Percentiles rank a stretch among this genome's conserved stretches.
phyloP scores from a whole-genome alignment of 495 filamentous ascomycete genomes.

The Aspergillus bertholletiae region DNA sequence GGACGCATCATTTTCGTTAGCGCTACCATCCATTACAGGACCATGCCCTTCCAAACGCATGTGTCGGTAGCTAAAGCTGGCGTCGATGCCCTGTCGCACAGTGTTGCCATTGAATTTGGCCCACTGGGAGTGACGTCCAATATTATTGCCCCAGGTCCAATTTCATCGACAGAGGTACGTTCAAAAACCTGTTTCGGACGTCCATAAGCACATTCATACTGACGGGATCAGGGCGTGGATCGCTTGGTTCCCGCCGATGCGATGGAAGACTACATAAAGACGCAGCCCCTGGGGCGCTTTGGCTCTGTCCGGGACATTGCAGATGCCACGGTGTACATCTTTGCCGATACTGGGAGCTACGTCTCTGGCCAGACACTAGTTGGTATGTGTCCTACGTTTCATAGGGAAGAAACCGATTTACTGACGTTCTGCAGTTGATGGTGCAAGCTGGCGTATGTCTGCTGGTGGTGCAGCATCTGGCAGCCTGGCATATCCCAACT shows the following conservation, averaged over 20 bases:
- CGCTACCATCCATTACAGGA: slow-evolving; percentile 86
- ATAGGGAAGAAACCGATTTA: not conserved
- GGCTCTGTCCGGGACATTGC: slow-evolving; percentile 87
- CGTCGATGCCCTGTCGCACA: slow-evolving; percentile 75
- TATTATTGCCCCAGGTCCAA: slow-evolving; percentile 78
- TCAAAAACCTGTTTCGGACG: not conserved
- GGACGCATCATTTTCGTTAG: slow-evolving; percentile 86
- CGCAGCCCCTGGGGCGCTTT: slow-evolving; percentile 66
- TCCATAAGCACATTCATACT: not conserved
- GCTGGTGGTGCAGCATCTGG: slow-evolving; percentile 41
- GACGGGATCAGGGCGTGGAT: slow-evolving; percentile 33
- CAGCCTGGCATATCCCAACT: slow-evolving; percentile 56
- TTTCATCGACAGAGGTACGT: slow-evolving; percentile 58
- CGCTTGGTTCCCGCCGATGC: slow-evolving; percentile 38
- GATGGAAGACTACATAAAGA: slow-evolving; percentile 25
- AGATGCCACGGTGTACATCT: slow-evolving; percentile 85
- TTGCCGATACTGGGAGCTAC: slow-evolving; percentile 79
- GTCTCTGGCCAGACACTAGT: slow-evolving; percentile 76
- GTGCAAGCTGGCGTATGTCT: slow-evolving; percentile 43
- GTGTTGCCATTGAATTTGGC: slow-evolving; percentile 79
- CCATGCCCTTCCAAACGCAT: slow-evolving; percentile 78
- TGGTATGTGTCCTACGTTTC: slow-evolving; percentile 31
- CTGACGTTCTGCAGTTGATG: slow-evolving; percentile 34
- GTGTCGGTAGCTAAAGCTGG: slow-evolving; percentile 88
- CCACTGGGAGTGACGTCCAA: slow-evolving; percentile 88